These are phyloP conservation scores for Oxyria digyna DNA, from an alignment of 148 eudicot genomes.

Conservation along the genomic window DNA sequence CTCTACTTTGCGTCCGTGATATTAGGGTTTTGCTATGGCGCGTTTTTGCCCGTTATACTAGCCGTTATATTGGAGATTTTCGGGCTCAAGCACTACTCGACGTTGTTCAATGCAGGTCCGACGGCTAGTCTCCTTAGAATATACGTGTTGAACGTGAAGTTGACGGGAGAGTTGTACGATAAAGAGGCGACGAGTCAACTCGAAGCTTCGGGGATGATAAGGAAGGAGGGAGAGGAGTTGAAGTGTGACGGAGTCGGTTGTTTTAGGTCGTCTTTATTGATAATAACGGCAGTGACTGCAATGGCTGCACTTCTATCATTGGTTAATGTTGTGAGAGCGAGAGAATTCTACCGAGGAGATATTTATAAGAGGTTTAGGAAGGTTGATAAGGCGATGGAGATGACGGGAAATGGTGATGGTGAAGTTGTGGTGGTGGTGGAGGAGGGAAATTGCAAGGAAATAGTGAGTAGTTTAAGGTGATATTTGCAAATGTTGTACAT, in stretches of 20 bases:
- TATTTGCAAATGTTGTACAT: too few relatives aligned
- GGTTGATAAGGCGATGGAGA: neutral
- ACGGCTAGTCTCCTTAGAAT: conserved; percentile 17
- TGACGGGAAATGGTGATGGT: too few relatives aligned
- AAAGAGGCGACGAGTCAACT: conserved; percentile 17
- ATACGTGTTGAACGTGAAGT: conserved; percentile 16
- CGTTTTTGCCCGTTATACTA: too few relatives aligned
- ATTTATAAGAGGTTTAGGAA: conserved; percentile 10
- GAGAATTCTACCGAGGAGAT: conserved; percentile 18
- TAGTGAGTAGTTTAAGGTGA: too few relatives aligned
- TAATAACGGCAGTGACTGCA: conserved; percentile 15
- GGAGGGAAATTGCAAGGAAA: neutral
- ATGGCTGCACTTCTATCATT: conserved; percentile 12
- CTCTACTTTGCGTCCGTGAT: too few relatives aligned
- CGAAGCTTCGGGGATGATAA: conserved; percentile 8
- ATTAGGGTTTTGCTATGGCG: too few relatives aligned
- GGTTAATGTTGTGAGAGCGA: conserved; percentile 16
- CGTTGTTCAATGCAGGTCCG: too few relatives aligned
- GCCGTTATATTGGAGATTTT: too few relatives aligned
- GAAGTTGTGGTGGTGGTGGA: too few relatives aligned
- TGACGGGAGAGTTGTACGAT: conserved; percentile 18
- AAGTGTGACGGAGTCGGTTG: conserved; percentile 14
- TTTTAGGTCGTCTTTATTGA: conserved; percentile 13
- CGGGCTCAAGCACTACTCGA: too few relatives aligned
- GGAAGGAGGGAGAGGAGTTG: conserved; percentile 15